Conservation (phyloP, 2,329 filamentous ascomycete genomes). For the Fusarium dimerum region DNA sequence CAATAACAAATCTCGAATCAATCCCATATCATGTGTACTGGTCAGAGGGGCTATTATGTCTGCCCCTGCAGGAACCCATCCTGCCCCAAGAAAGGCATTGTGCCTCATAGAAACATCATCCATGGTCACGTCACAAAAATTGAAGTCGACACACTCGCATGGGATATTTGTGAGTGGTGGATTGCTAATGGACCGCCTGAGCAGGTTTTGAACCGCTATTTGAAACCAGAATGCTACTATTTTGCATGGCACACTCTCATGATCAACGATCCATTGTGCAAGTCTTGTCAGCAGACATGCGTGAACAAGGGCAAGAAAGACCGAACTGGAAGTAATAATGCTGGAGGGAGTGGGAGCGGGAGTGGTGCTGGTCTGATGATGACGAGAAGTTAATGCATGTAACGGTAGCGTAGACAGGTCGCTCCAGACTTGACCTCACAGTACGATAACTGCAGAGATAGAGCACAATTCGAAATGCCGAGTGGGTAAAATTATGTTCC, state of each 20-base stretch:
- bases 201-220: constrained; percentile 28
- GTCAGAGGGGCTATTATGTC: constrained; percentile 23
- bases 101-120: constrained; percentile 19
- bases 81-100: constrained; percentile 17
- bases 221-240: constrained; percentile 25
- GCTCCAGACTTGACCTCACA: not conserved
- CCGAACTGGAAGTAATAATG: constrained; percentile 1
- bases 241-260: constrained; percentile 25
- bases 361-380: not conserved
- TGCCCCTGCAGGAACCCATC: constrained; percentile 26
- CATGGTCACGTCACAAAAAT: constrained; percentile 23
- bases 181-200: constrained; percentile 26
- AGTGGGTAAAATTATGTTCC: too few relatives aligned
- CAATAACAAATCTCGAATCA: not conserved
- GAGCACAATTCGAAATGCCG: too few relatives aligned
- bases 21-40: constrained; percentile 26
- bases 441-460: too few relatives aligned
- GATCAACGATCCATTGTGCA: constrained; percentile 14
- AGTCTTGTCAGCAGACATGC: constrained; percentile 17
- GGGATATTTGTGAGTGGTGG: constrained; percentile 31
- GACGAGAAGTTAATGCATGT: constrained; percentile 2
- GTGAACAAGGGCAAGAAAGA: not conserved
- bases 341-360: not conserved
- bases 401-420: not conserved
- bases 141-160: constrained; percentile 23